phyloP scores from a whole-genome alignment of 192 early-diverging fungal species.

The Coemansia sp. region DNA sequence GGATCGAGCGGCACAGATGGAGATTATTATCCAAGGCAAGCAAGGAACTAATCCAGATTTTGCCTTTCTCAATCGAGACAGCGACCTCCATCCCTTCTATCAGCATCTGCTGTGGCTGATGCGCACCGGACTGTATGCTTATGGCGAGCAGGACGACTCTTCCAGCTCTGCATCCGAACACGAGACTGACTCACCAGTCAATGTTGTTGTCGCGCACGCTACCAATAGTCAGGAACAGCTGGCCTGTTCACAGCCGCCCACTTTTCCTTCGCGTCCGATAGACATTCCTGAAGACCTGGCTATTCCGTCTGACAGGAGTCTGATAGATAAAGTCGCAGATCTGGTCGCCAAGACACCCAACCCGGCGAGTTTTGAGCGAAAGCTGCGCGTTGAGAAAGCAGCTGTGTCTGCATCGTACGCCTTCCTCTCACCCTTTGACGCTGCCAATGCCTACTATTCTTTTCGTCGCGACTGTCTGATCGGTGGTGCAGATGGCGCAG shows the following conservation, averaged over 20 bases:
- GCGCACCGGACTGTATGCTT: conserved; percentile 60
- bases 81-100: conserved; percentile 69
- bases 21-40: conserved; percentile 71
- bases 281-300: conserved; percentile 7
- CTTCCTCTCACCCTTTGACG: conserved; percentile 28
- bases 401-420: conserved; percentile 14
- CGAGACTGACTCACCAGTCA: background rate
- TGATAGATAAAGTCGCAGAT: conserved; percentile 29
- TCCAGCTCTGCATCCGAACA: conserved; percentile 21
- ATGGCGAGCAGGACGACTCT: conserved; percentile 14
- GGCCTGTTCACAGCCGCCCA: background rate
- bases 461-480: conserved; percentile 35
- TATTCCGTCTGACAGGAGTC: conserved; percentile 14
- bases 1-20: conserved; percentile 58
- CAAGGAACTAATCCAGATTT: conserved; percentile 72
- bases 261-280: background rate
- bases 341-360: conserved; percentile 22
- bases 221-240: background rate
- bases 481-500: background rate
- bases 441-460: conserved; percentile 20
- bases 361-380: conserved; percentile 18
- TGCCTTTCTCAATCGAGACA: conserved; percentile 62
- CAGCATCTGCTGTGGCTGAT: conserved; percentile 64
- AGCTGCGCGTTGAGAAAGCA: conserved; percentile 29
- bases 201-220: background rate